These are phyloP conservation scores for Lasiodiplodia citricola DNA, from an alignment of 2,329 filamentous ascomycete species.

Conservation along the genomic window DNA sequence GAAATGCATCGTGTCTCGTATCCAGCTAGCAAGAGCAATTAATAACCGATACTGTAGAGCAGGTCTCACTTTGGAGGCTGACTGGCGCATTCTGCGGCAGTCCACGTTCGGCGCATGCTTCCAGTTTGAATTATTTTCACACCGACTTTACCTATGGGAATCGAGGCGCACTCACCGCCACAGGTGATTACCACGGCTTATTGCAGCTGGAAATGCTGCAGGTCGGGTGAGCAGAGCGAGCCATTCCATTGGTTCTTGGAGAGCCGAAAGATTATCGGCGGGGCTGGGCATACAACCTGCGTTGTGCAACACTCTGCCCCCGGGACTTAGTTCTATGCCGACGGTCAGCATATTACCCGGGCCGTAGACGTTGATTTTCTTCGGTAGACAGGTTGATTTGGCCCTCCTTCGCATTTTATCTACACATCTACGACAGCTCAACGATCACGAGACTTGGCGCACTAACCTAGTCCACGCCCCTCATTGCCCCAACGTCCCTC, in stretches of 20 bases:
- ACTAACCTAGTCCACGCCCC: not conserved
- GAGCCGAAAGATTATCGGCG: conserved; percentile 2
- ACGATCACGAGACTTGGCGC: not conserved
- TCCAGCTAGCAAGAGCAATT: not conserved
- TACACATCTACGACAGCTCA: not conserved
- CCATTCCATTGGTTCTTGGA: not conserved
- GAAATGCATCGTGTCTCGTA: not conserved
- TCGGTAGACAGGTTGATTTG: not conserved
- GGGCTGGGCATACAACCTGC: conserved; percentile 1
- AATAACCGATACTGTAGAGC: not conserved
- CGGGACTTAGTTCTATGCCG: not conserved
- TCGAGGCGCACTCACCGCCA: not conserved
- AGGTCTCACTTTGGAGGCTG: not conserved
- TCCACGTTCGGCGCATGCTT: not conserved
- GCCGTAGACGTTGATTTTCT: too few species aligned
- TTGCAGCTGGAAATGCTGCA: not conserved
- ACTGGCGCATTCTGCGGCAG: not conserved
- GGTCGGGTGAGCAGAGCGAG: not conserved
- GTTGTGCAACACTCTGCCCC: not conserved
- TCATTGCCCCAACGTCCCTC: not conserved
- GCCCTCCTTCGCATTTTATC: not conserved
- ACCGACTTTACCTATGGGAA: not conserved
- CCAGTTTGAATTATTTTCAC: not conserved
- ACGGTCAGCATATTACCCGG: not conserved
- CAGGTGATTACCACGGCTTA: conserved; percentile 7